A percentile compares a stretch with the other conserved stretches of the same genome.
phyloP scores from a whole-genome alignment of 2,329 filamentous ascomycete genomes.

The Colletotrichum theobromicola region DNA sequence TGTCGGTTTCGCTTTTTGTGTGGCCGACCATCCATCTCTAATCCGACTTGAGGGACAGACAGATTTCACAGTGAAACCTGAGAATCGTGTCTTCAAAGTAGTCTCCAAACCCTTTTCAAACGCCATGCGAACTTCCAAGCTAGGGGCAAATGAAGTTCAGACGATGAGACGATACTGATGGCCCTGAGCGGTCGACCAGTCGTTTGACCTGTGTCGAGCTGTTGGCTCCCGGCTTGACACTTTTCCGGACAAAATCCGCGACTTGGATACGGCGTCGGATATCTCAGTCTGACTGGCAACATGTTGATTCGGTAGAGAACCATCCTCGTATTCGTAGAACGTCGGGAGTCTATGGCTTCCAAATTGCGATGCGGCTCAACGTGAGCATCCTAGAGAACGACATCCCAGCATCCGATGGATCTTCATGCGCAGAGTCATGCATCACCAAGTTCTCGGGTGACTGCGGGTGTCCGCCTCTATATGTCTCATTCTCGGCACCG shows the following conservation, averaged over 20 bases:
- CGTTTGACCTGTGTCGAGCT: not conserved
- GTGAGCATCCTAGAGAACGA: no score
- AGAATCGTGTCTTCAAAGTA: not conserved
- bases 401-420: no score
- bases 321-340: not conserved
- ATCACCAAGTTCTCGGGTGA: no score
- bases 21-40: not conserved
- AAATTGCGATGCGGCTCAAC: no score
- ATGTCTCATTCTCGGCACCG: no score
- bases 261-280: not conserved
- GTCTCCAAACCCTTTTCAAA: not conserved
- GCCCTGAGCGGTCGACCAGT: not conserved
- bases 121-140: not conserved
- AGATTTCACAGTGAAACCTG: not conserved
- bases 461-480: no score
- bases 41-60: not conserved
- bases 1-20: not conserved
- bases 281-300: not conserved
- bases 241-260: not conserved
- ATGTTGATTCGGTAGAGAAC: not conserved
- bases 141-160: not conserved
- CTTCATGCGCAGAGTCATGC: no score
- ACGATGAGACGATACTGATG: fast-evolving
- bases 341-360: no score
- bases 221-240: not conserved